Evolutionary conservation across 371 early-diverging fungal genomes (phyloP), one percentile per base, ranked within the genome.

Genomic region (Haplosporangium sp.): DNA sequence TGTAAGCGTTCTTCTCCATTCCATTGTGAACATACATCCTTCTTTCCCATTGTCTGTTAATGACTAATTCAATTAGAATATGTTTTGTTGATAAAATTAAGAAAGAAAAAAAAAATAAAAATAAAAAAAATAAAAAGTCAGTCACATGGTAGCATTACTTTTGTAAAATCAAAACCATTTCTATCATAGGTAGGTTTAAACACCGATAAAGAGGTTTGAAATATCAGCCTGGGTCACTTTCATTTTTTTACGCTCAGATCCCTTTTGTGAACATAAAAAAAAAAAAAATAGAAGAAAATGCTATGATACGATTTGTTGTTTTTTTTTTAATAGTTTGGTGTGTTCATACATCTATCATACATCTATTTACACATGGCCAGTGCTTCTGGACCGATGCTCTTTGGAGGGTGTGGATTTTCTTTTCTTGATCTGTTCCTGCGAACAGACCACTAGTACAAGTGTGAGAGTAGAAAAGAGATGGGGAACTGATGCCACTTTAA

Each of bases 31-130:
- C 65, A 17, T 78, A 78, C 78, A 73, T 78, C 78, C 67, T 78
- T 78, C 74, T 78, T 78, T 47, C 58, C 78, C 78, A 78, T 78
- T 63, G 45, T 63, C 20, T 50, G 47, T 27, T 57, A 37, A 42
- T 60, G 45, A 42, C 42, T 61, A 44, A 20, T 40, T 55, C 56
- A 44, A 57, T 40, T 40, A 27, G 27, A 27, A 27, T 27, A 27
- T 27, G 27, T 17, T 17, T 13, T 27, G 27, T 27, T 27, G 27
- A 27, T 27, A 27, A 27, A 27, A 27, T 27, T 27, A 27, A 27
- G 27, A 27, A 27, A 27, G 27, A 27, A 27, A 27, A 27, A 27
- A 27, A 27, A 27, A 27, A 27, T 27, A 27, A 27, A 27, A 27
- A 27, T 27, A 27, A 27, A 64, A 52, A 61, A 55, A 53, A 45